Evolutionary conservation across 2,329 filamentous ascomycete species (phyloP).

Genomic region (Cordyceps cicadae): DNA sequence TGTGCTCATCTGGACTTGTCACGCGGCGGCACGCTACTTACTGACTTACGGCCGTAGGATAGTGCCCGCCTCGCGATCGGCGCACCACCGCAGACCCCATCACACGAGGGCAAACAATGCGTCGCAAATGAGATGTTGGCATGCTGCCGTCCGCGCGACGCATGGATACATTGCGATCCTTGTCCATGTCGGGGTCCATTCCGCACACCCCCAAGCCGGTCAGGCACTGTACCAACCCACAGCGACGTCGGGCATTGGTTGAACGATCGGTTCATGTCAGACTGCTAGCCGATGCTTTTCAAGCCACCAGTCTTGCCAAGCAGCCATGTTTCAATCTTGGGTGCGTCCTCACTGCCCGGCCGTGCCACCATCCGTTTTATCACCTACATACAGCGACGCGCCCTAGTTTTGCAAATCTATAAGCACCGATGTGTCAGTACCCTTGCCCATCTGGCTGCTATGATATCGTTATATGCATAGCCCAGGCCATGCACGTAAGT

Average conservation of each 20-base stretch:
- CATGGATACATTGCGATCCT: background rate
- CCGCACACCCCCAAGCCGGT: background rate
- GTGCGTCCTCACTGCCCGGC: background rate
- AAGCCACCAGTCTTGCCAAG: background rate
- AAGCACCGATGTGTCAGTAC: background rate
- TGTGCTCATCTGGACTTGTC: background rate
- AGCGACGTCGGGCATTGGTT: background rate
- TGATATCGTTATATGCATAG: background rate
- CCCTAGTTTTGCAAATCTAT: background rate
- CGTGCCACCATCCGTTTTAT: background rate
- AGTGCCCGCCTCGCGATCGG: background rate
- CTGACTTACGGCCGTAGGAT: background rate
- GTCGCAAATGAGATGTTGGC: background rate
- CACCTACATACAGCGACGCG: background rate
- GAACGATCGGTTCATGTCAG: background rate
- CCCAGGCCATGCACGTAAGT: background rate
- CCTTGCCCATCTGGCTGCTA: background rate
- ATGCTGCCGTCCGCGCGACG: background rate
- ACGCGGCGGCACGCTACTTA: background rate
- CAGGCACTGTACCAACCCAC: background rate
- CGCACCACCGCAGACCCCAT: background rate
- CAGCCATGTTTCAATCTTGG: background rate
- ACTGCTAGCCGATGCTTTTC: background rate
- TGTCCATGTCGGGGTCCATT: background rate
- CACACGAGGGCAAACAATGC: background rate